phyloP scores from a whole-genome alignment of 192 early-diverging fungal genomes.

The Nowakowskiella sp. region DNA sequence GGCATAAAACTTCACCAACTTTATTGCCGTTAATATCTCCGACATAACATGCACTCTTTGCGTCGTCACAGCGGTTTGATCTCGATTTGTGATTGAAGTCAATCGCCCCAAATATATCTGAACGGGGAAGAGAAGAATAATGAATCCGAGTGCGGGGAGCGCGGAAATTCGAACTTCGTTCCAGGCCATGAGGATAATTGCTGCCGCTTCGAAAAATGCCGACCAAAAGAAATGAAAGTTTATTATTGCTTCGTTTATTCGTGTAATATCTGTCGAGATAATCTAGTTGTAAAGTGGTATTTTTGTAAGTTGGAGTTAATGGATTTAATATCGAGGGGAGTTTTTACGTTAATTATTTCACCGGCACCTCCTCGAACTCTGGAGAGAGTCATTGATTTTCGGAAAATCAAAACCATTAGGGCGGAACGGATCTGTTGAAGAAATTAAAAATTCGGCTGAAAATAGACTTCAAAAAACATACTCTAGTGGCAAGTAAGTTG shows the following conservation, averaged over 20 bases:
- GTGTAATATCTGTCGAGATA: conserved; percentile 53
- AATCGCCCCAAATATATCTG: conserved; percentile 49
- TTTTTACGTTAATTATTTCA: conserved; percentile 36
- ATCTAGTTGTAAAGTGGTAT: conserved; percentile 48
- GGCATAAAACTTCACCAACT: conserved; percentile 69
- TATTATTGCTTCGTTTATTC: conserved; percentile 51
- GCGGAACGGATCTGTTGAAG: conserved; percentile 41
- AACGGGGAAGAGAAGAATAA: conserved; percentile 51
- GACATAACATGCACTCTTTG: conserved; percentile 64
- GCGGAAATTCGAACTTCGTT: conserved; percentile 45
- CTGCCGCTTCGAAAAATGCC: conserved; percentile 49
- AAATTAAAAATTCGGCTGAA: neutral
- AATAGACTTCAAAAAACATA: neutral
- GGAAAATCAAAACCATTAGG: conserved; percentile 55
- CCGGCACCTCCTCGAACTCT: conserved; percentile 50
- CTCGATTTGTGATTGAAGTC: conserved; percentile 35
- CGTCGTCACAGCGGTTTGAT: conserved; percentile 48
- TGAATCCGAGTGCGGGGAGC: conserved; percentile 42
- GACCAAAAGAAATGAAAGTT: conserved; percentile 70
- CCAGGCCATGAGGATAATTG: conserved; percentile 45
- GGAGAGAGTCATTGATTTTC: conserved; percentile 54
- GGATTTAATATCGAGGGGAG: conserved; percentile 9
- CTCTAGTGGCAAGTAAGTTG: conserved; percentile 26
- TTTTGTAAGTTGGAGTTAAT: neutral
- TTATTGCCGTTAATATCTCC: conserved; percentile 65